A percentile compares a stretch with the other conserved stretches of the same genome.
Evolutionary conservation across 139 green algal species (phyloP).

Genomic region (Penium margaritaceum): DNA sequence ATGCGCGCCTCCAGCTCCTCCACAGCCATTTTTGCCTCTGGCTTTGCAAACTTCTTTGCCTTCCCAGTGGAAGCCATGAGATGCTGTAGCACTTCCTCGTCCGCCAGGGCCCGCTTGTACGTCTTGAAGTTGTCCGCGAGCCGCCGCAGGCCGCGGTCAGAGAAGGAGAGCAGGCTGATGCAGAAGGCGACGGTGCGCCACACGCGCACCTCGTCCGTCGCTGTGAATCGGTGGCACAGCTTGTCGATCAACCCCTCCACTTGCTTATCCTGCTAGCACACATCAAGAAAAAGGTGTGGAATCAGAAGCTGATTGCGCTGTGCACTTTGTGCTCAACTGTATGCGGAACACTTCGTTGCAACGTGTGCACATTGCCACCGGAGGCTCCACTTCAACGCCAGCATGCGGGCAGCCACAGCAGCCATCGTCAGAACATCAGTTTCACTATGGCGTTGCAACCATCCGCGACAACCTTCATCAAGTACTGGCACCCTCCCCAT

Average conservation of each 20-base stretch:
- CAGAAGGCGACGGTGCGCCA: constrained; percentile 81
- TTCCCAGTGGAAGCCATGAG: constrained; percentile 31
- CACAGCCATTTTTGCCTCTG: constrained; percentile 20
- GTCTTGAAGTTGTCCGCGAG: constrained; percentile 64
- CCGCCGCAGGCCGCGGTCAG: constrained; percentile 70
- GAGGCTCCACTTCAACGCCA: neutral
- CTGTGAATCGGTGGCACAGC: constrained; percentile 61
- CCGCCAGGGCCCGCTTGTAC: constrained; percentile 70
- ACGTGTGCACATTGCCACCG: neutral
- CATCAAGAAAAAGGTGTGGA: constrained; percentile 11
- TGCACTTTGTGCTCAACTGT: neutral
- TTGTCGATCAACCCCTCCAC: constrained; percentile 67
- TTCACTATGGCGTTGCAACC: neutral
- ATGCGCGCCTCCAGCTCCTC: constrained; percentile 42
- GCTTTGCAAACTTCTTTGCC: constrained; percentile 49
- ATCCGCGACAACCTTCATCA: too few relatives aligned
- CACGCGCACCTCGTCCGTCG: constrained; percentile 44
- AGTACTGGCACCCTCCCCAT: too few relatives aligned
- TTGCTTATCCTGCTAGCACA: constrained; percentile 58
- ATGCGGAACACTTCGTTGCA: neutral
- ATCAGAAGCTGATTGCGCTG: too few relatives aligned
- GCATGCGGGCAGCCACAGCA: neutral
- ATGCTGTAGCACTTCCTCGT: constrained; percentile 54
- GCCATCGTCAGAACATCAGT: neutral
- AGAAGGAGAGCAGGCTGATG: constrained; percentile 66